These are phyloP conservation scores for Cyberlindnera mrakii DNA, from an alignment of 805 yeast species.

Conservation along the genomic window DNA sequence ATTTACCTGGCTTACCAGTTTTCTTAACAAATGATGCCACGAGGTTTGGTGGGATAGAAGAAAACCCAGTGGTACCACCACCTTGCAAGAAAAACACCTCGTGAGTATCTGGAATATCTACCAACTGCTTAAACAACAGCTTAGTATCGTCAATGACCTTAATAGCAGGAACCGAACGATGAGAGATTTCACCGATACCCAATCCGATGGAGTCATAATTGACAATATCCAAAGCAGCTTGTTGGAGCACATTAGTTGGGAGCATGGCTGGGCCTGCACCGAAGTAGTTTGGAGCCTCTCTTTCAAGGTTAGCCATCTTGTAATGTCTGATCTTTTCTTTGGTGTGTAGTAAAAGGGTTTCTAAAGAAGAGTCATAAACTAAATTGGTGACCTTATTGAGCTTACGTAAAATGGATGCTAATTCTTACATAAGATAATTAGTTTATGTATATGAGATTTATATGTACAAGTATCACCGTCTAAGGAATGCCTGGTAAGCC, in stretches of 20 bases:
- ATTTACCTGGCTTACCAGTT: slow-evolving; percentile 70
- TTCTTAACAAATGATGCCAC: slow-evolving; percentile 67
- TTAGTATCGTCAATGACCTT: slow-evolving; percentile 75
- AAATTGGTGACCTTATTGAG: background rate
- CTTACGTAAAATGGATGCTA: too few relatives aligned
- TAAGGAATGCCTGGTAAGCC: slow-evolving; percentile 82
- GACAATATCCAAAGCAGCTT: slow-evolving; percentile 81
- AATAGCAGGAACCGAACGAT: slow-evolving; percentile 81
- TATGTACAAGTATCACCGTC: slow-evolving; percentile 15
- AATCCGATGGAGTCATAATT: slow-evolving; percentile 65
- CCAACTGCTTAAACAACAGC: slow-evolving; percentile 52
- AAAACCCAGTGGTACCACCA: slow-evolving; percentile 96
- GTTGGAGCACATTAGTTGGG: slow-evolving; percentile 77
- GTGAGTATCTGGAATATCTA: slow-evolving; percentile 83
- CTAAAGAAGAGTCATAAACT: background rate
- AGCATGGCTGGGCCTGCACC: slow-evolving; percentile 99
- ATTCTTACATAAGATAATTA: background rate
- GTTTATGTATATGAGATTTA: background rate
- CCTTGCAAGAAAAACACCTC: slow-evolving; percentile 96
- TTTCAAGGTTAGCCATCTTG: slow-evolving; percentile 30
- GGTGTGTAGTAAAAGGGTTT: background rate
- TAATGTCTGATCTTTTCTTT: background rate
- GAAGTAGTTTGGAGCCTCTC: slow-evolving; percentile 75
- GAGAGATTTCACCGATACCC: slow-evolving; percentile 95
- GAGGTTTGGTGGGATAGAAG: slow-evolving; percentile 79